These are phyloP conservation scores for Epicoccum nigrum DNA, from an alignment of 2,329 filamentous ascomycete species.

Conservation along the genomic window DNA sequence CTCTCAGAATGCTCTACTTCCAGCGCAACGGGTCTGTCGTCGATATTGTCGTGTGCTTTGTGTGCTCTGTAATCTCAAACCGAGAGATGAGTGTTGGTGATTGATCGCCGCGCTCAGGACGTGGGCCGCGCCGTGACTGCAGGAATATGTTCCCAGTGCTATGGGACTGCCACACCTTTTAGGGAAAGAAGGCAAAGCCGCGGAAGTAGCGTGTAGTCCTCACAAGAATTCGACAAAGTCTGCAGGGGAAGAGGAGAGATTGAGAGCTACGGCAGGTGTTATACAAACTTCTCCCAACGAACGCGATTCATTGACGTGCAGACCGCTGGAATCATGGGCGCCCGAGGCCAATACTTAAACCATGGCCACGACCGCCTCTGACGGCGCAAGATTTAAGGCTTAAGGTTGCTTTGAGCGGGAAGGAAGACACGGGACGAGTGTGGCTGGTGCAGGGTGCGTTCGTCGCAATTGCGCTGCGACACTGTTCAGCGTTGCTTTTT, in stretches of 20 bases:
- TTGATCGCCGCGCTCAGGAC: conserved; percentile 19
- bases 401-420: background rate
- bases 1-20: conserved; percentile 9
- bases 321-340: conserved; percentile 15
- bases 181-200: background rate
- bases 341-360: conserved; percentile 18
- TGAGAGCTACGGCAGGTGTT: conserved; percentile 6
- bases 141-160: conserved; percentile 8
- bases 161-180: conserved; percentile 5
- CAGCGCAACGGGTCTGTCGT: conserved; percentile 43
- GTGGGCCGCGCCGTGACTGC: conserved; percentile 14
- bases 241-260: conserved; percentile 2
- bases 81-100: conserved; percentile 18
- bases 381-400: conserved; percentile 6
- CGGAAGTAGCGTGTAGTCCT: too few relatives aligned
- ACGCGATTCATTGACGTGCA: conserved; percentile 19
- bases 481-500: conserved; percentile 16
- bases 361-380: conserved; percentile 4
- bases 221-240: background rate
- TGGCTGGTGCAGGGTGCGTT: conserved; percentile 8
- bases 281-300: conserved; percentile 8
- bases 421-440: conserved; percentile 5
- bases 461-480: conserved; percentile 5
- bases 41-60: conserved; percentile 16
- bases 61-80: conserved; percentile 17